These are phyloP conservation scores for Pneumocystis murina DNA, from an alignment of 1,139 yeast species.

Conservation along the genomic window DNA sequence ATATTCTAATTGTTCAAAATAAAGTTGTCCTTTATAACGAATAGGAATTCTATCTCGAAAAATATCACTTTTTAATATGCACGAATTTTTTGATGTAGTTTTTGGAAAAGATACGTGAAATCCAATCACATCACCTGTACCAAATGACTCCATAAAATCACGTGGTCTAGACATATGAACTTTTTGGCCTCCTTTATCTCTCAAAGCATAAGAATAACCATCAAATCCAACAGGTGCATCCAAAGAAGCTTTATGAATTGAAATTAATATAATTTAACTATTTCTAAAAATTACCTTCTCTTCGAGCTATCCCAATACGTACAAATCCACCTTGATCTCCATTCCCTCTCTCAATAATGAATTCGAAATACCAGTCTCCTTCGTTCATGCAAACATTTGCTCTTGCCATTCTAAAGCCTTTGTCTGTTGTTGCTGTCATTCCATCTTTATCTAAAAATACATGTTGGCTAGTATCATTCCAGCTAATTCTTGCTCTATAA, in stretches of 20 bases:
- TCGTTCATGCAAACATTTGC: constrained; percentile 63
- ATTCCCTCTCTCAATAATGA: constrained; percentile 32
- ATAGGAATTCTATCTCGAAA: constrained; percentile 76
- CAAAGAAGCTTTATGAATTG: constrained; percentile 37
- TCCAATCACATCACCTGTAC: constrained; percentile 72
- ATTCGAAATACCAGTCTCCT: constrained; percentile 73
- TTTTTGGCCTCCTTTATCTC: constrained; percentile 69
- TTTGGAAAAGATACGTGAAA: constrained; percentile 58
- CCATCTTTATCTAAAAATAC: constrained; percentile 29
- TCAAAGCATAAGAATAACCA: constrained; percentile 79
- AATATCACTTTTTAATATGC: background rate
- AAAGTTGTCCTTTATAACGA: constrained; percentile 59
- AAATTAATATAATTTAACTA: background rate
- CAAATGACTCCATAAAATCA: constrained; percentile 43
- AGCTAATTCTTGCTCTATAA: constrained; percentile 42
- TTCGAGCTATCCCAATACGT: constrained; percentile 63
- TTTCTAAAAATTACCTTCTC: constrained; percentile 32
- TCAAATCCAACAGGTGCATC: constrained; percentile 96
- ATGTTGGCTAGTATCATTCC: constrained; percentile 59
- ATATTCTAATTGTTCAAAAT: constrained; percentile 78
- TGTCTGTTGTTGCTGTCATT: constrained; percentile 31
- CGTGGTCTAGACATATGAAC: constrained; percentile 61
- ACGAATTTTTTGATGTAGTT: constrained; percentile 6
- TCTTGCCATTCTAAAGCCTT: constrained; percentile 74
- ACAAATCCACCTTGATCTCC: constrained; percentile 36